These are phyloP conservation scores for Mycena floridula DNA, from an alignment of 768 basidiomycete genomes.

Conservation along the genomic window DNA sequence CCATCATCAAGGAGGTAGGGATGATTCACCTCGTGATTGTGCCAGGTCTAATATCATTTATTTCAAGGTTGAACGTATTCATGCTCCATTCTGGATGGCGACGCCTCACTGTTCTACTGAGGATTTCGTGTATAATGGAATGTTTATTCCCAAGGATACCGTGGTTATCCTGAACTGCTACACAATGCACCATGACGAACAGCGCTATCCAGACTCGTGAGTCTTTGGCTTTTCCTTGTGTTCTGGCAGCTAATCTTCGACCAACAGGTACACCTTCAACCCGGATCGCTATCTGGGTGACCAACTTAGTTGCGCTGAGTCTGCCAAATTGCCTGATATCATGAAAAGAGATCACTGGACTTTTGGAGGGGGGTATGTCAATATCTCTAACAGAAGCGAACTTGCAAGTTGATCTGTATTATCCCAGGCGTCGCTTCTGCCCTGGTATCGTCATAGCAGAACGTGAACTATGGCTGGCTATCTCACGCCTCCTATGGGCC, in stretches of 20 bases:
- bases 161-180: conserved; percentile 23
- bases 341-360: conserved; percentile 30
- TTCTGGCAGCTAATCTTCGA: no score
- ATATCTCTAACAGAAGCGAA: not conserved
- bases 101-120: conserved; percentile 20
- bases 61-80: conserved; percentile 14
- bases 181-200: conserved; percentile 18
- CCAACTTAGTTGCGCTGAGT: conserved; percentile 18
- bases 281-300: conserved; percentile 29
- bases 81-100: conserved; percentile 19
- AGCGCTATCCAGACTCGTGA: conserved; percentile 26
- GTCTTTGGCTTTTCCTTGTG: no score
- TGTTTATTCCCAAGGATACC: conserved; percentile 22
- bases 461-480: conserved; percentile 26
- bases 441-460: conserved; percentile 29
- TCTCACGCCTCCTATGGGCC: conserved; percentile 29
- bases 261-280: conserved; percentile 20
- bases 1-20: conserved; percentile 20
- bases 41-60: not conserved
- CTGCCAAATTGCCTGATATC: conserved; percentile 22
- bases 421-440: conserved; percentile 22
- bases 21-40: not conserved
- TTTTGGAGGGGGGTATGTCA: conserved; percentile 29
- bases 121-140: conserved; percentile 26
- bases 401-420: not conserved